Evolutionary conservation across 2,329 filamentous ascomycete genomes (phyloP).

Genomic region (Colletotrichum lindemuthianum): DNA sequence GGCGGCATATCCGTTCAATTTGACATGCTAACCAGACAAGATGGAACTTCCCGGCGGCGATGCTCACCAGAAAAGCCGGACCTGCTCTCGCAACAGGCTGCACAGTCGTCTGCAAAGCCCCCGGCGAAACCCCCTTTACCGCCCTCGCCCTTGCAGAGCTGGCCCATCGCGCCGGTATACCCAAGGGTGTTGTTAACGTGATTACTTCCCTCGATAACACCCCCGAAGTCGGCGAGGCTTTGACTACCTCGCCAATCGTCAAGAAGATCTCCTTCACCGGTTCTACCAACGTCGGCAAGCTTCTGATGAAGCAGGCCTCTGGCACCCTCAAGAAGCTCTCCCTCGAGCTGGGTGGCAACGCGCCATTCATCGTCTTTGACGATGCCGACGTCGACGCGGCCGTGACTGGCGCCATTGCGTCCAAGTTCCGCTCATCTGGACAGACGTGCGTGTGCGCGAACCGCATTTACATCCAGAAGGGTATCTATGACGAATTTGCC

Average conservation of each 20-base stretch:
- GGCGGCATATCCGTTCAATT: background rate
- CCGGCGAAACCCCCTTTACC: slow-evolving; percentile 92
- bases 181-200: slow-evolving; percentile 90
- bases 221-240: slow-evolving; percentile 76
- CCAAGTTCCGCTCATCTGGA: slow-evolving; percentile 93
- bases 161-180: slow-evolving; percentile 86
- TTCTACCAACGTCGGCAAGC: slow-evolving; percentile 73
- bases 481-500: slow-evolving; percentile 81
- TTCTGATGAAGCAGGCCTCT: slow-evolving; percentile 90
- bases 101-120: slow-evolving; percentile 91
- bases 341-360: slow-evolving; percentile 93
- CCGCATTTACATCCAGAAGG: slow-evolving; percentile 81
- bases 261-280: slow-evolving; percentile 97
- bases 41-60: slow-evolving; percentile 87
- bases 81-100: slow-evolving; percentile 92
- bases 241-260: slow-evolving; percentile 81
- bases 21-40: slow-evolving; percentile 41
- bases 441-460: slow-evolving; percentile 96
- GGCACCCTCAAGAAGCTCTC: slow-evolving; percentile 84
- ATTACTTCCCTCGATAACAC: slow-evolving; percentile 85
- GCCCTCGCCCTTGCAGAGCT: slow-evolving; percentile 89
- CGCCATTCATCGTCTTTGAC: slow-evolving; percentile 96
- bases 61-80: slow-evolving; percentile 77
- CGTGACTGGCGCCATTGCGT: slow-evolving; percentile 82
- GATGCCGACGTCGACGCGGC: slow-evolving; percentile 90